phyloP scores from a whole-genome alignment of 495 filamentous ascomycete genomes.

The Hypomontagnella monticulosa region DNA sequence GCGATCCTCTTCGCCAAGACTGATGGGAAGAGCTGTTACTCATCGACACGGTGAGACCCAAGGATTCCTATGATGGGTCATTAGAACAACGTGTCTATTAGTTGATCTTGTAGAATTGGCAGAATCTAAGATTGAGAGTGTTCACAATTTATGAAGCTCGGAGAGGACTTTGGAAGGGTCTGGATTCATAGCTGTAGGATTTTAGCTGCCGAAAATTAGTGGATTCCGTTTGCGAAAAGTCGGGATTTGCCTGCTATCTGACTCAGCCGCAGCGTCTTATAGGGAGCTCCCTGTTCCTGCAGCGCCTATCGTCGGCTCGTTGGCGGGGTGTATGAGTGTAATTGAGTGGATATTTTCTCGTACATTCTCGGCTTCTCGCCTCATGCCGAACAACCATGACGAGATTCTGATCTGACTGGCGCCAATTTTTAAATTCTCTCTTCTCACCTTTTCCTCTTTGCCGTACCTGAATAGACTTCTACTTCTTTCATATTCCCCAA shows the following conservation, averaged over 20 bases:
- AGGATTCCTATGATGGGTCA: too few relatives aligned
- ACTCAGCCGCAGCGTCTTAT: neutral
- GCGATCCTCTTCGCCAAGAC: neutral
- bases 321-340: conserved; percentile 12
- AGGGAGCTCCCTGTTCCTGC: conserved; percentile 9
- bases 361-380: conserved; percentile 14
- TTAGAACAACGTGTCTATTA: too few relatives aligned
- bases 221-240: neutral
- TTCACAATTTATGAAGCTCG: too few relatives aligned
- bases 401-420: conserved; percentile 25
- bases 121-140: too few relatives aligned
- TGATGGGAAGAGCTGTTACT: too few relatives aligned
- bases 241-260: neutral
- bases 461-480: neutral
- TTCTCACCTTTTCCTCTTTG: neutral
- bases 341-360: neutral
- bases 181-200: too few relatives aligned
- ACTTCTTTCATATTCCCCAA: neutral
- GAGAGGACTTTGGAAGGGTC: too few relatives aligned
- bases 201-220: too few relatives aligned
- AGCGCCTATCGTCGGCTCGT: conserved; percentile 36
- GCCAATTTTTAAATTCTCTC: conserved; percentile 16
- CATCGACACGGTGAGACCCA: too few relatives aligned
- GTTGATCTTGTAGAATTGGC: too few relatives aligned
- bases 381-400: conserved; percentile 24